Evolutionary conservation across 2,329 filamentous ascomycete species (phyloP), one percentile per base, ranked within the genome.

Genomic region (Cladosporium phlei): DNA sequence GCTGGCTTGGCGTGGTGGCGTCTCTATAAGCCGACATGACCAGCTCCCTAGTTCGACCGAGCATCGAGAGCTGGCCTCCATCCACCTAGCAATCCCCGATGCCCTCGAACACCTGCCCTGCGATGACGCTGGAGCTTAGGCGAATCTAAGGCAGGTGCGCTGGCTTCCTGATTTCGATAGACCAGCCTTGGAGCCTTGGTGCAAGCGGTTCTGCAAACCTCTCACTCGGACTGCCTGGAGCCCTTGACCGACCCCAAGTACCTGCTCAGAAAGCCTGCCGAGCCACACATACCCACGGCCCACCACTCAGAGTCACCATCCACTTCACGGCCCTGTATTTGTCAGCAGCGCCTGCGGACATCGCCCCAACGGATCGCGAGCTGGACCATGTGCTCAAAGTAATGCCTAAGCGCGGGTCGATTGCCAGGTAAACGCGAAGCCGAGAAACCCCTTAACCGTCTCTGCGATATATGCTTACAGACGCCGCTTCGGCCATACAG

Each of bases 371-470:
- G 17, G 42, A 37, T 29, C 32, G 40, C 40, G 32, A 45, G 12
- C 30, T 37, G 42, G 21, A 45, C 25, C 11, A 45, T 45, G 42
- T 35, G 24, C 42, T n/a, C 42, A 34, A 21, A 28, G 42, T 45
- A 25, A 45, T 45, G 42, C 42, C 42, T 34, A 45, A 45, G 42
- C 42, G 42, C 35, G 42, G 42, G 42, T 45, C 42, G 42, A 45
- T 45, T 45, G 42, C 42, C 32, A 45, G 42, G 42, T 45, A 45
- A 37, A 22, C 25, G 24, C 32, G 30, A 20, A 45, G 24, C 32
- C 42, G 42, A 16, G 24, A 6, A 37, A 29, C 24, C 40, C 32
- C 17, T 37, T 22, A 19, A 17, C 14, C 32, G 22, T 29, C 8
- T 33, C 24, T 9, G 39, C 30, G 19, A 44, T 22, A 45, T 17